Conservation (phyloP, 192 early-diverging fungal species). For the Irineochytrium annulatum region DNA sequence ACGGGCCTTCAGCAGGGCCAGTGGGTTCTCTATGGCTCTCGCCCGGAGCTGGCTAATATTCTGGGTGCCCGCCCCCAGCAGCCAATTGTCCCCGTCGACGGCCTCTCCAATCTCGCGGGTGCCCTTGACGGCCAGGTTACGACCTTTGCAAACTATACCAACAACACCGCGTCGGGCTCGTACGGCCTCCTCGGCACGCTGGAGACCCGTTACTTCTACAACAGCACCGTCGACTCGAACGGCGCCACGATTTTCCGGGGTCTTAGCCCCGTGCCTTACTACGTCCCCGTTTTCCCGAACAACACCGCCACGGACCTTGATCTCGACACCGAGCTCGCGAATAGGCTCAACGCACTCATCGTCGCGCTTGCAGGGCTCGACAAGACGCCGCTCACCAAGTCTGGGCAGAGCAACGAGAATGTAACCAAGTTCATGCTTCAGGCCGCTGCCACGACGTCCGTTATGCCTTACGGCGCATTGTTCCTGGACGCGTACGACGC, state of each 20-base stretch:
- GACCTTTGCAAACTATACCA: slow-evolving; percentile 11
- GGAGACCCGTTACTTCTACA: slow-evolving; percentile 28
- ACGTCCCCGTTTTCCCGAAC: slow-evolving; percentile 6
- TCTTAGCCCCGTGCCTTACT: slow-evolving; percentile 38
- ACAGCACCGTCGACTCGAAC: slow-evolving; percentile 3
- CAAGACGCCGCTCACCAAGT: slow-evolving; percentile 19
- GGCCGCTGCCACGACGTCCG: slow-evolving; percentile 23
- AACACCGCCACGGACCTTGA: slow-evolving; percentile 6
- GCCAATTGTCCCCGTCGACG: background rate
- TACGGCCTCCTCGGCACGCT: slow-evolving; percentile 38
- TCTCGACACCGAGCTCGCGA: slow-evolving; percentile 27
- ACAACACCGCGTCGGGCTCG: slow-evolving; percentile 16
- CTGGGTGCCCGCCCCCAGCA: background rate
- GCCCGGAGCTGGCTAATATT: slow-evolving; percentile 1
- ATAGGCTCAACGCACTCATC: slow-evolving; percentile 19
- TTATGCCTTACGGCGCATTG: slow-evolving; percentile 55
- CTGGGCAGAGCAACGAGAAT: background rate
- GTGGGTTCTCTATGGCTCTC: slow-evolving; percentile 6
- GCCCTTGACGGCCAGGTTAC: background rate
- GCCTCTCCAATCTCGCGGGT: background rate
- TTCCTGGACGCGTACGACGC: slow-evolving; percentile 46
- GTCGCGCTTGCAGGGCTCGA: slow-evolving; percentile 31
- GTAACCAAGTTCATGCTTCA: slow-evolving; percentile 12
- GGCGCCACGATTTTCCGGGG: slow-evolving; percentile 12
- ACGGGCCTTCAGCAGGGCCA: background rate